Base-by-base conservation (phyloP, 192 early-diverging fungal species). In the Coemansia guatemalensis region DNA sequence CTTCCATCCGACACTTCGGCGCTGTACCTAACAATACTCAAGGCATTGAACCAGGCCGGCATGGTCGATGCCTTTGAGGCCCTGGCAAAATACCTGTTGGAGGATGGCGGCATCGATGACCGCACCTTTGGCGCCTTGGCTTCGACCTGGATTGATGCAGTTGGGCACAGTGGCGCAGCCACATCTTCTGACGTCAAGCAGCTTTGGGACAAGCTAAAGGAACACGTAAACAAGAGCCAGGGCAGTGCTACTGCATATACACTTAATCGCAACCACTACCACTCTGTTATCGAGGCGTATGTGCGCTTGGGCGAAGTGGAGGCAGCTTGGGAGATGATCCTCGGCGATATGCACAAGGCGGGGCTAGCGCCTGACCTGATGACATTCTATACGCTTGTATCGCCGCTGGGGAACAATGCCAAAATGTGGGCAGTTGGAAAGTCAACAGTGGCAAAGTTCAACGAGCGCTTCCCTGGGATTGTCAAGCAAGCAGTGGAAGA, bases 381-480 rank as follows among this genome's bases (percentile, higher is more conserved):
- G 24, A 75, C 73, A 20, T 62, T 81, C 26, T 71, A 72, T 50
- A 75, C 67, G 48, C 69, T 81, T 25, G 49, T 66, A 1, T 74
- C 73, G 11, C 78, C 65, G 41, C 62, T 81, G 22, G 68, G 69
- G 1, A 60, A 52, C 26, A 71, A 62, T 56, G 53, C 39, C 26
- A 67, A 60, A 52, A 50, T 81, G 41, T 81, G 78, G 78, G 56
- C 78, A 24, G 50, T 75, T 20, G 73, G 78, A 27, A 81, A 81
- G 53, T 54, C 62, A 22, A 69, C 57, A 17, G 73, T 81, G 29
- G 52, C 65, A 23, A 75, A 65, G 44, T 81, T 75, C 49, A 66
- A 65, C 41, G 24, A 20, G 53, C 48, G 62, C 25, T 68, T 75
- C 25, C 66, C 73, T 11, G 56, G 62, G 11, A 63, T 75, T 27